phyloP scores from a whole-genome alignment of 495 filamentous ascomycete species.

The Saxophila tyrrhenica region DNA sequence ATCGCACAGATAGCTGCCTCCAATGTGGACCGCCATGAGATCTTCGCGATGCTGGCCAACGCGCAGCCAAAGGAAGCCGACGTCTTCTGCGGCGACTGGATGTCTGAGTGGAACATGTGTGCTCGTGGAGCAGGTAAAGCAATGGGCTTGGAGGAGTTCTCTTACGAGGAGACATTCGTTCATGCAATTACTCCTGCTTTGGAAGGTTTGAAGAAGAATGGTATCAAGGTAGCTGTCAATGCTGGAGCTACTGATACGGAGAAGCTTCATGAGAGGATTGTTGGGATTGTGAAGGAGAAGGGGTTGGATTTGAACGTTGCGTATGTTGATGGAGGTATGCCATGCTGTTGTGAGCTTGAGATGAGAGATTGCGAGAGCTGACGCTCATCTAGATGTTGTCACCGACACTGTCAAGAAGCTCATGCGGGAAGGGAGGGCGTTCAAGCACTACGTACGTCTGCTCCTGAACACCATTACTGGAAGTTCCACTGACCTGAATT shows the following conservation, averaged over 20 bases:
- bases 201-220: conserved; percentile 36
- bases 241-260: conserved; percentile 44
- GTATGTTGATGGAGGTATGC: conserved; percentile 43
- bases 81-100: conserved; percentile 47
- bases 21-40: background rate
- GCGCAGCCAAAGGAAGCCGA: conserved; percentile 26
- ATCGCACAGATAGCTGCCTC: background rate
- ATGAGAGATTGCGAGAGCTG: conserved; percentile 11
- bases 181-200: conserved; percentile 42
- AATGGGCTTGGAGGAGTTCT: conserved; percentile 17
- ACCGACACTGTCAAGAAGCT: conserved; percentile 38
- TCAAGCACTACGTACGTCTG: background rate
- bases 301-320: conserved; percentile 40
- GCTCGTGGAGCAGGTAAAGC: conserved; percentile 32
- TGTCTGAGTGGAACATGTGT: conserved; percentile 47
- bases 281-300: conserved; percentile 33
- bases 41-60: background rate
- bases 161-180: conserved; percentile 44
- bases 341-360: conserved; percentile 36
- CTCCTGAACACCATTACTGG: background rate
- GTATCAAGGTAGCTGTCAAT: conserved; percentile 49
- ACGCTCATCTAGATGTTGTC: conserved; percentile 23
- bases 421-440: background rate
- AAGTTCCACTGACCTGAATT: background rate
- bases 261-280: conserved; percentile 36